Evolutionary conservation across 805 yeast genomes (phyloP), one percentile per base, ranked within the genome.

Genomic region (Ogataea siamensis): DNA sequence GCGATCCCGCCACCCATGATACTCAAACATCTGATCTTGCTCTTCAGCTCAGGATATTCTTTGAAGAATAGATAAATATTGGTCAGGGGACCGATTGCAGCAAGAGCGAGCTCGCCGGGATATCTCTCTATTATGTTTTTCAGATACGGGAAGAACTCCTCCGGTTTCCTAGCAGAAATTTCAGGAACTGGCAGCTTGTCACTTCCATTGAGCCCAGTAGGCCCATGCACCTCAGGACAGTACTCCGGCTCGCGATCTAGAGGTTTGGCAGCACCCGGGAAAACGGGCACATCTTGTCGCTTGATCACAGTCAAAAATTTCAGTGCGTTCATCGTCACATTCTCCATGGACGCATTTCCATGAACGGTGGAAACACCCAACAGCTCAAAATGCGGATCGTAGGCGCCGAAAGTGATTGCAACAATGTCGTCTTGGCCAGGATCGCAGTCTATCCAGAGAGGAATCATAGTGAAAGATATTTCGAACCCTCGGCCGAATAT

Each of bases 381-480:
- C 7, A 85, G 58, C 11, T 74, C 58, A 60, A 77, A 74, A 17
- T 69, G 62, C 0, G 87, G 84, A 46, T 78, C 73, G 52, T 72
- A 75, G 6, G 76, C 64, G 0, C 86, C 77, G 17, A 87, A 47
- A 7, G 84, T 62, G 6, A 87, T 67, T 4, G 93, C 95, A 30
- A 85, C 72, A 2, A 85, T 81, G 52, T 87, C 96, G 54, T 87
- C 96, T 53, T 83, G 93, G 2, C 96, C 95, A 0, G 95, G 95
- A 55, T 87, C 96, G 59, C 96, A 87, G 61, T 87, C 96, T 9
- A 87, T 60, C 95, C 95, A 87, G 5, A 87, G 53, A 0, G 95
- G 94, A 14, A 79, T 73, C 40, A 49, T 42, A 8, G 10, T 6
- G 5, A 11, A 19, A 31, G 22, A n/a, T 18, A 25, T 30, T 30